Conservation (phyloP, 768 basidiomycete genomes). For the Cubamyces lactineus region DNA sequence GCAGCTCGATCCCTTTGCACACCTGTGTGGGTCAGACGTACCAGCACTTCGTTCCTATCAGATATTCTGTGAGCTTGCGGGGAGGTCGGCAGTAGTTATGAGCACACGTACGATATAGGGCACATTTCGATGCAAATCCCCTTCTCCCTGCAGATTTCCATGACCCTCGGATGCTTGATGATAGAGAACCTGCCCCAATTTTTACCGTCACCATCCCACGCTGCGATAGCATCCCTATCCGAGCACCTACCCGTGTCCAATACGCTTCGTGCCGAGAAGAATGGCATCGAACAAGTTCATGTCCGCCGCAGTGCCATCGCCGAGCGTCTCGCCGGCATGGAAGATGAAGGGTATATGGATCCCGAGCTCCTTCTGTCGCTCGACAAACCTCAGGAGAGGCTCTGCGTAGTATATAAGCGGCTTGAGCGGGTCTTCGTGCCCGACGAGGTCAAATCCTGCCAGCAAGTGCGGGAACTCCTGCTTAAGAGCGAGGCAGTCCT, state of each 20-base stretch:
- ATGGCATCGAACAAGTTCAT: slow-evolving; percentile 80
- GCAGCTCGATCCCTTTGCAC: no score
- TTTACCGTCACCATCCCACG: background rate
- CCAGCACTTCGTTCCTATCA: slow-evolving; percentile 72
- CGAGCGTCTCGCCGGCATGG: slow-evolving; percentile 81
- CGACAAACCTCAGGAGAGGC: slow-evolving; percentile 60
- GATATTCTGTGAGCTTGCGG: background rate
- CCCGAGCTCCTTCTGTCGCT: slow-evolving; percentile 56
- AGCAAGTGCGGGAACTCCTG: slow-evolving; percentile 75
- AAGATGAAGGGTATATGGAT: slow-evolving; percentile 77
- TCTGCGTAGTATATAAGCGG: slow-evolving; percentile 68
- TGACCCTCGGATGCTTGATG: slow-evolving; percentile 74
- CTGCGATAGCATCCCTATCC: background rate
- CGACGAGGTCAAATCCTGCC: slow-evolving; percentile 81
- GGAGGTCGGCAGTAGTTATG: background rate
- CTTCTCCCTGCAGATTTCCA: slow-evolving; percentile 65
- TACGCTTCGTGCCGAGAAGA: slow-evolving; percentile 75
- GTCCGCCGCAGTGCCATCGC: slow-evolving; percentile 73
- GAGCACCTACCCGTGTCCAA: slow-evolving; percentile 70
- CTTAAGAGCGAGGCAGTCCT: slow-evolving; percentile 75
- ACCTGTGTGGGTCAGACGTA: slow-evolving; percentile 28
- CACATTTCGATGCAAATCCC: slow-evolving; percentile 75
- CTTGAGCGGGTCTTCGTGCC: slow-evolving; percentile 62
- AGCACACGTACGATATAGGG: slow-evolving; percentile 72
- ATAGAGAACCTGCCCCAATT: slow-evolving; percentile 60